phyloP scores from a whole-genome alignment of 345 rosid species.

The Gossypium ekmanianum region DNA sequence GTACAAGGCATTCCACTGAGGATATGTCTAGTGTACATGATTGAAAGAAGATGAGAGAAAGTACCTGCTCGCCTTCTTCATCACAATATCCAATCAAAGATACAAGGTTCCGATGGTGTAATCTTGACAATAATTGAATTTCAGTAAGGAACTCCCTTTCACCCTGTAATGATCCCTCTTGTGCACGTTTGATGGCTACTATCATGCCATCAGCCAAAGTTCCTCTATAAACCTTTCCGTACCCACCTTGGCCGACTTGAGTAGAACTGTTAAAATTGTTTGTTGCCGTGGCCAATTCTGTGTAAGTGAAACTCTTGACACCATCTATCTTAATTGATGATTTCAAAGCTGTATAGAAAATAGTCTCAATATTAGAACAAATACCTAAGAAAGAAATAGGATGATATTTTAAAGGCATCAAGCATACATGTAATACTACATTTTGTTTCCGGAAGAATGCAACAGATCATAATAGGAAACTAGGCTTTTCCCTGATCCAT shows the following conservation, averaged over 20 bases:
- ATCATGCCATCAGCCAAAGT: constrained; percentile 55
- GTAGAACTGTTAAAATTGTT: constrained; percentile 51
- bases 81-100: constrained; percentile 86
- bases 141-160: constrained; percentile 90
- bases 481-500: constrained; percentile 1
- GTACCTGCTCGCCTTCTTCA: constrained; percentile 93
- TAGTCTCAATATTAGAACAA: constrained; percentile 5
- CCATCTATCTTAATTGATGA: constrained; percentile 68
- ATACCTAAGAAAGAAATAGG: not conserved
- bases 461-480: not conserved
- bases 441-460: not conserved
- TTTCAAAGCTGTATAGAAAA: constrained; percentile 44
- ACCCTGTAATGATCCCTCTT: constrained; percentile 86
- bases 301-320: constrained; percentile 64
- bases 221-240: constrained; percentile 91
- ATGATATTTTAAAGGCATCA: not conserved
- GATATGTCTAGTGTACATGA: not conserved
- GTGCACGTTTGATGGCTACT: constrained; percentile 92
- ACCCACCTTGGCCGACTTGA: constrained; percentile 96
- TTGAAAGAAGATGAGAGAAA: not conserved
- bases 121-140: constrained; percentile 76
- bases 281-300: constrained; percentile 66
- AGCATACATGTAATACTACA: not conserved
- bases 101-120: constrained; percentile 95
- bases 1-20: not conserved